Evolutionary conservation across 2,329 filamentous ascomycete genomes (phyloP).

Genomic region (Cytospora paraplurivora): DNA sequence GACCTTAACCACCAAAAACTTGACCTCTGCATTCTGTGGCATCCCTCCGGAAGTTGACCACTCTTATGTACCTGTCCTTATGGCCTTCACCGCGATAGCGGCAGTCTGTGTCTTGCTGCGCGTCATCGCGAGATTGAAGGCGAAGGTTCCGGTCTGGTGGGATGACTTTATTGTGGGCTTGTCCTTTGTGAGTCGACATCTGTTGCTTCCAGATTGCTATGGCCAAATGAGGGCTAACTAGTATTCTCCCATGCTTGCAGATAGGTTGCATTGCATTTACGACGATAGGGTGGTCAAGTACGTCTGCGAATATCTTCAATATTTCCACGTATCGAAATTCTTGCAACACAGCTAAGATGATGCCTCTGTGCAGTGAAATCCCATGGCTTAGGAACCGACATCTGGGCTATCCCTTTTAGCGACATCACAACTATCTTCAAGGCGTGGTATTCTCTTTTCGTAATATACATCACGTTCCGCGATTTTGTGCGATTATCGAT

Average conservation of each 20-base stretch:
- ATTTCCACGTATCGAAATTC: neutral
- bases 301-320: neutral
- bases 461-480: slow-evolving; percentile 9
- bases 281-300: neutral
- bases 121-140: slow-evolving; percentile 6
- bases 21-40: slow-evolving; percentile 3
- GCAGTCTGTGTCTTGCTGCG: slow-evolving; percentile 6
- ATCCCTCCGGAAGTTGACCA: neutral
- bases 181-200: slow-evolving; percentile 1
- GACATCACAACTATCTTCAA: slow-evolving; percentile 12
- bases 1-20: slow-evolving; percentile 2
- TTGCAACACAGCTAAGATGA: neutral
- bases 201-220: too few relatives aligned
- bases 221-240: neutral
- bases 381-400: slow-evolving; percentile 10
- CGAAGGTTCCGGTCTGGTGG: slow-evolving; percentile 9
- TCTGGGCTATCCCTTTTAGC: slow-evolving; percentile 5
- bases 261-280: slow-evolving; percentile 6
- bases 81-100: neutral
- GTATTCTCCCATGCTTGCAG: neutral
- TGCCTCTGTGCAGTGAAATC: neutral
- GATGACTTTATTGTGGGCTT: slow-evolving; percentile 6
- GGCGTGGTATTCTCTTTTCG: neutral
- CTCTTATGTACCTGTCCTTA: neutral
- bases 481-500: slow-evolving; percentile 3